Conservation (phyloP, 2,329 filamentous ascomycete species). For the Xylaria arbuscula region DNA sequence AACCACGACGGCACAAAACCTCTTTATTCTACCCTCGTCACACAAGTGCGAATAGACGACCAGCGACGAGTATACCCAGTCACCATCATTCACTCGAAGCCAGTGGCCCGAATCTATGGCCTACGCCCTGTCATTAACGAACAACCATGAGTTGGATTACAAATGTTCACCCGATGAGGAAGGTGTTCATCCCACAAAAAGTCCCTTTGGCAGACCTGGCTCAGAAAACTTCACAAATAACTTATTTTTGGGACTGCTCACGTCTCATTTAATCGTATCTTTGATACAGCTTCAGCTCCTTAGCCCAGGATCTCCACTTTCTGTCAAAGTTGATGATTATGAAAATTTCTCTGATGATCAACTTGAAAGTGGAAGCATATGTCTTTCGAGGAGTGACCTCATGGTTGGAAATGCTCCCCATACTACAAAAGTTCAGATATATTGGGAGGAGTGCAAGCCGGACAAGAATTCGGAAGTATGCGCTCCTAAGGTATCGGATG, state of each 20-base stretch:
- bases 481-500: neutral
- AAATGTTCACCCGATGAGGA: neutral
- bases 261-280: neutral
- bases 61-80: neutral
- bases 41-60: neutral
- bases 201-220: neutral
- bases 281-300: neutral
- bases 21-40: neutral
- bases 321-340: neutral
- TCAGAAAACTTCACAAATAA: neutral
- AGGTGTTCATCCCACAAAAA: neutral
- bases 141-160: neutral
- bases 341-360: neutral
- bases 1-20: neutral
- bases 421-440: neutral
- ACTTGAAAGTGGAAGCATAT: neutral
- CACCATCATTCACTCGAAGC: neutral
- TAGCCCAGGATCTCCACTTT: neutral
- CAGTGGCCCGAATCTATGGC: neutral
- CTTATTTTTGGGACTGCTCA: neutral
- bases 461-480: neutral
- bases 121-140: neutral
- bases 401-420: neutral
- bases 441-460: neutral
- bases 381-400: neutral